These are phyloP conservation scores for Zostera marina DNA, from an alignment of 116 monocot genomes.

Conservation along the genomic window DNA sequence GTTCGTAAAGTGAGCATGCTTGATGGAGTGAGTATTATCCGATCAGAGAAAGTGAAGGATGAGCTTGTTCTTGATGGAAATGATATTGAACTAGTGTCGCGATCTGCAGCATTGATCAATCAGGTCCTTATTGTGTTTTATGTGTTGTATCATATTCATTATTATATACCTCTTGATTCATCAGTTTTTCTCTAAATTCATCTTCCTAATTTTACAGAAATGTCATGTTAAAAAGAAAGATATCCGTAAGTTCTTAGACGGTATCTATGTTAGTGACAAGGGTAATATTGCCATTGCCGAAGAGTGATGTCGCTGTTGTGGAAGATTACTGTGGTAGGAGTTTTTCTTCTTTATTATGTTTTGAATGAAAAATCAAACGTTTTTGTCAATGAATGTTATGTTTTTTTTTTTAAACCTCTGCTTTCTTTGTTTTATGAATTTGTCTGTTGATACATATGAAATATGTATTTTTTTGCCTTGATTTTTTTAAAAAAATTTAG, in stretches of 20 bases:
- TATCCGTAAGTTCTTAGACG: slow-evolving; percentile 31
- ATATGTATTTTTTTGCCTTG: too few relatives aligned
- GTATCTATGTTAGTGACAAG: slow-evolving; percentile 33
- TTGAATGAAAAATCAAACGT: too few relatives aligned
- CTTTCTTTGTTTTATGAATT: too few relatives aligned
- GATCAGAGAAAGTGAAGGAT: slow-evolving; percentile 60
- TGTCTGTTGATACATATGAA: too few relatives aligned
- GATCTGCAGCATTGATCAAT: slow-evolving; percentile 46
- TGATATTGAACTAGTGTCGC: slow-evolving; percentile 51
- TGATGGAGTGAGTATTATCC: slow-evolving; percentile 30
- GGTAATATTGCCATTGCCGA: slow-evolving; percentile 3
- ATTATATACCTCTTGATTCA: background rate
- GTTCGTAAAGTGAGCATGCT: slow-evolving; percentile 47
- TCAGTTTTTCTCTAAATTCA: too few relatives aligned
- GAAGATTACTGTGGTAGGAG: too few relatives aligned
- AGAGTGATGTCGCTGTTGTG: too few relatives aligned
- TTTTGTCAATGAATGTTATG: too few relatives aligned
- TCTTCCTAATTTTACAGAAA: slow-evolving; percentile 17
- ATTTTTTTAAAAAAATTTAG: too few relatives aligned
- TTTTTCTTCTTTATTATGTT: too few relatives aligned
- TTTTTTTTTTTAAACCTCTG: too few relatives aligned
- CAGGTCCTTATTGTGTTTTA: slow-evolving; percentile 19
- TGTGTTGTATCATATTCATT: background rate
- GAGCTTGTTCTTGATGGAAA: slow-evolving; percentile 57
- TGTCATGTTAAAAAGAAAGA: slow-evolving; percentile 35